These are phyloP conservation scores for Colletotrichum sp. DNA, from an alignment of 2,329 filamentous ascomycete species.

Conservation along the genomic window DNA sequence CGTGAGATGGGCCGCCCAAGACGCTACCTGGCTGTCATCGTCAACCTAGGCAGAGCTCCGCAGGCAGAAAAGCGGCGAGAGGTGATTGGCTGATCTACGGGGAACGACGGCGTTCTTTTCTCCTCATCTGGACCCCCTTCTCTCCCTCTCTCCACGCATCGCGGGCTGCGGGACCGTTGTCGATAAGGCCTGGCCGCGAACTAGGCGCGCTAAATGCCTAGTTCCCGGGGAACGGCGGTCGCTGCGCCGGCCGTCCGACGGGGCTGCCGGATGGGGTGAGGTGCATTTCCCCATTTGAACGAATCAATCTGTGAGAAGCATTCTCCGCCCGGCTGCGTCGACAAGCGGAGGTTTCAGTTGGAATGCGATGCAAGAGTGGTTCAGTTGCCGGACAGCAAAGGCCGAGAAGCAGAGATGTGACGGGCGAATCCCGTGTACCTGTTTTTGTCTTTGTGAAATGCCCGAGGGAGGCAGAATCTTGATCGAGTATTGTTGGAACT, in stretches of 20 bases:
- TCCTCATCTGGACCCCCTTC: neutral
- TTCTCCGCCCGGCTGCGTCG: neutral
- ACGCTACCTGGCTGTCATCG: neutral
- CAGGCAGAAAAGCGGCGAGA: neutral
- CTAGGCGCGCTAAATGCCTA: neutral
- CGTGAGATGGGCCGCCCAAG: neutral
- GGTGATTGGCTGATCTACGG: neutral
- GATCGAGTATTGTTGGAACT: neutral
- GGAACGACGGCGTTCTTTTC: slow-evolving; percentile 2
- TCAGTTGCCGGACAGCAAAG: neutral
- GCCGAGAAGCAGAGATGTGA: neutral
- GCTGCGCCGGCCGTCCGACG: neutral
- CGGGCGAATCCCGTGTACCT: neutral
- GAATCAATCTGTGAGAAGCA: neutral
- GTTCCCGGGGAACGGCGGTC: slow-evolving; percentile 10
- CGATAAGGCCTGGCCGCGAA: neutral
- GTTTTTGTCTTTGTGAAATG: neutral
- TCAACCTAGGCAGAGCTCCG: neutral
- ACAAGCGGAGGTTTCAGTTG: neutral
- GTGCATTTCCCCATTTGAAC: neutral
- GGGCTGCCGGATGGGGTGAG: neutral
- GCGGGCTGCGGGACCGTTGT: neutral
- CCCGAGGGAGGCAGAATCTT: neutral
- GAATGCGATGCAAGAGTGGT: neutral
- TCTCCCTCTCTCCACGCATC: neutral